Percentiles rank a stretch among this genome's conserved stretches.
Evolutionary conservation across 2,329 filamentous ascomycete genomes (phyloP).

Genomic region (Fusarium burgessii): DNA sequence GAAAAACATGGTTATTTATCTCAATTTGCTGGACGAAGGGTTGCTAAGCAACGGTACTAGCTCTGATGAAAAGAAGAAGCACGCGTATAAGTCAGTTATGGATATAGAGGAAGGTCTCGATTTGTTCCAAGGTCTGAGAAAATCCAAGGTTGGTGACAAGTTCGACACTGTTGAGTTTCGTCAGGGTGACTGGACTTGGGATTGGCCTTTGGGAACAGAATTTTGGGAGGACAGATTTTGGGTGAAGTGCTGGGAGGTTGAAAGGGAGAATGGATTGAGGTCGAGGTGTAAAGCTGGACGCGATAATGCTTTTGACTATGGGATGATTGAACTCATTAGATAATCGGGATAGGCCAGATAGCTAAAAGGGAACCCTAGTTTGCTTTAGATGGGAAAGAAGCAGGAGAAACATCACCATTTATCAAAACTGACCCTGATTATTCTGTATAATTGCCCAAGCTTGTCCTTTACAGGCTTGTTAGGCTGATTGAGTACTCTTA

Average conservation of each 20-base stretch:
- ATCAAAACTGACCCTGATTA: too few species aligned
- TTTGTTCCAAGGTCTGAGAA: neutral
- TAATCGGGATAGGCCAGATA: neutral
- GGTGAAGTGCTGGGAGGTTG: neutral
- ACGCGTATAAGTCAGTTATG: neutral
- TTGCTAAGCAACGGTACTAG: neutral
- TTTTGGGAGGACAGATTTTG: neutral
- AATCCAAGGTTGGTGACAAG: neutral
- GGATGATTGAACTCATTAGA: neutral
- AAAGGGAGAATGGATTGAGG: rapidly evolving
- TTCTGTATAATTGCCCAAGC: too few species aligned
- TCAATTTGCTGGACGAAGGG: neutral
- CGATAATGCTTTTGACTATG: neutral
- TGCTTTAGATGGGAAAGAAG: neutral
- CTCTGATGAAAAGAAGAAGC: rapidly evolving
- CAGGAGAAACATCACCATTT: too few species aligned
- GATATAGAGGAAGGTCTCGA: neutral
- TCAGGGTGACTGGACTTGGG: neutral
- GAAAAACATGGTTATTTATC: neutral
- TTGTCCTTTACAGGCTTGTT: neutral
- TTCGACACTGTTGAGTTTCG: neutral
- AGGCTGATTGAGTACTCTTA: neutral
- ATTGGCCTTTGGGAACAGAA: neutral
- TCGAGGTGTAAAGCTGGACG: neutral
- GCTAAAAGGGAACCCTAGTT: neutral